Evolutionary conservation across 306 rosid species (phyloP).

Genomic region (Morella rubra): DNA sequence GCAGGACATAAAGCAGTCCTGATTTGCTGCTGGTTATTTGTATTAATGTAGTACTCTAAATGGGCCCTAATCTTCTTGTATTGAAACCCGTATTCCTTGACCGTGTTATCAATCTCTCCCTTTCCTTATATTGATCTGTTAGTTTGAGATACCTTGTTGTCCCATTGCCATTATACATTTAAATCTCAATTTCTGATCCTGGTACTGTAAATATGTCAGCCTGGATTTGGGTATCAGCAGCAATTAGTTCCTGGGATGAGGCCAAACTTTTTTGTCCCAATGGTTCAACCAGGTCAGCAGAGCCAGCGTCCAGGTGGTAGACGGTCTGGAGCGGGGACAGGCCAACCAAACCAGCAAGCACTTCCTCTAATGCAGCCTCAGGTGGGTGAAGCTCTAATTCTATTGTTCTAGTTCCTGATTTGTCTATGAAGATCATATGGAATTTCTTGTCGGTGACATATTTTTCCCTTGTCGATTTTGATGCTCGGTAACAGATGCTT

Average conservation of each 20-base stretch:
- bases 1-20: background rate
- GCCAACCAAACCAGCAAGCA: constrained; percentile 58
- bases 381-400: constrained; percentile 28
- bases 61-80: background rate
- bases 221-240: constrained; percentile 84
- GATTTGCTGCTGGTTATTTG: background rate
- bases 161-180: background rate
- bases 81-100: background rate
- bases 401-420: background rate
- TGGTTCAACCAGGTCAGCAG: constrained; percentile 78
- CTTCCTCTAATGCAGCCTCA: constrained; percentile 64
- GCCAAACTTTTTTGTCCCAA: constrained; percentile 63
- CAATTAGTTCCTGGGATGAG: constrained; percentile 76
- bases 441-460: background rate
- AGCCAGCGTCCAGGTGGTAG: constrained; percentile 74
- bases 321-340: constrained; percentile 52
- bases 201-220: constrained; percentile 28
- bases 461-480: background rate
- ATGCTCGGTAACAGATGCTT: constrained; percentile 47
- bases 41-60: background rate
- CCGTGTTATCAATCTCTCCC: background rate
- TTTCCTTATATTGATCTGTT: background rate
- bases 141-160: background rate
- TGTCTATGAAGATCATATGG: background rate
- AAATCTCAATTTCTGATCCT: background rate